Evolutionary conservation across 768 basidiomycete species (phyloP).

Genomic region (Strobilomyces echinocephalus): DNA sequence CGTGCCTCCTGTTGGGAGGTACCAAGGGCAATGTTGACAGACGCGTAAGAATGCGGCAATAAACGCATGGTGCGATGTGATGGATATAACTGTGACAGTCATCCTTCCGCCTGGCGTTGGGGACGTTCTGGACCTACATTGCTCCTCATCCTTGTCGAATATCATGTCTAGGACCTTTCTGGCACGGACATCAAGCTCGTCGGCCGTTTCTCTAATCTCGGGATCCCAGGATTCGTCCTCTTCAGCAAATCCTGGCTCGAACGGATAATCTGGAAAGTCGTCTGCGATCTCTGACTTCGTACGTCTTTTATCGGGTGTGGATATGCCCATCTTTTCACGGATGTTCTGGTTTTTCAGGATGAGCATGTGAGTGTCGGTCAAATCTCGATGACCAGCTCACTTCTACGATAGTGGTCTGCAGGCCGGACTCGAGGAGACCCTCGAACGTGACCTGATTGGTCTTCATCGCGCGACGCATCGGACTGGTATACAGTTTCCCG

Average conservation of each 20-base stretch:
- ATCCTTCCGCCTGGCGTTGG: neutral
- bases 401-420: slow-evolving; percentile 49
- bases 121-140: slow-evolving; percentile 40
- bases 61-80: slow-evolving; percentile 63
- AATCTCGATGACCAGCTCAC: slow-evolving; percentile 28
- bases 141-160: slow-evolving; percentile 41
- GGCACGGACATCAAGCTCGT: slow-evolving; percentile 46
- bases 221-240: slow-evolving; percentile 58
- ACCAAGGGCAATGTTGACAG: slow-evolving; percentile 41
- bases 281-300: slow-evolving; percentile 43
- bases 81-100: slow-evolving; percentile 48
- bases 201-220: slow-evolving; percentile 48
- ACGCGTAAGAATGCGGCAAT: slow-evolving; percentile 52
- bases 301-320: slow-evolving; percentile 67
- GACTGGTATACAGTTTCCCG: slow-evolving; percentile 55
- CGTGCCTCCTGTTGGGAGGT: slow-evolving; percentile 62
- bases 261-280: slow-evolving; percentile 45
- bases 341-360: slow-evolving; percentile 42
- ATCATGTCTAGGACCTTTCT: slow-evolving; percentile 49
- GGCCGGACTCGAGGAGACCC: slow-evolving; percentile 31
- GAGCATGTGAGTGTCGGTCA: neutral
- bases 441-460: slow-evolving; percentile 54
- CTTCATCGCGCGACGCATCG: slow-evolving; percentile 54
- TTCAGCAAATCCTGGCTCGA: slow-evolving; percentile 59
- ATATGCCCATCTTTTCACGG: slow-evolving; percentile 61